Base-by-base conservation (phyloP, 129 eudicot species). In the Flaveria sonorensis region DNA sequence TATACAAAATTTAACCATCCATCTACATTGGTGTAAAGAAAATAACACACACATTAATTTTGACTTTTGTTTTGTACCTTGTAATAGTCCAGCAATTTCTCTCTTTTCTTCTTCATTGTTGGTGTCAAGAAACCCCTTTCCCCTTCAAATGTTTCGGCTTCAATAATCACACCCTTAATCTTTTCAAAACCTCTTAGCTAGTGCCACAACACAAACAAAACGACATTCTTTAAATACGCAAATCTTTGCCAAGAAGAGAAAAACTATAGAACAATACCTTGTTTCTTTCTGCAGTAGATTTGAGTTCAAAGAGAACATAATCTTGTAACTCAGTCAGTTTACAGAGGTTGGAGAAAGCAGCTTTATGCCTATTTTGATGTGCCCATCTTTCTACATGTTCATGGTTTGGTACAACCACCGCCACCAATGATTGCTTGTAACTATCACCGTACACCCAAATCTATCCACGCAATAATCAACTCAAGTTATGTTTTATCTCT, bases 361-460 rank as follows among this genome's bases (percentile, higher is more conserved):
- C 82, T 39, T 19, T 80, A 71, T 81, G 77, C 52, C 90, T 89
- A 26, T 86, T 91, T 72, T 82, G 52, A 53, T 81, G 72, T 3
- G 89, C 97, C 99, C 99, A 95, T 72, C 74, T 91, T 72, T 65
- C 73, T 52, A 85, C 77, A 70, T 88, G 78, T 32, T 88, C 94
- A 79, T 89, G 85, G 73, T 86, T 77, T n/a, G 89, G 96, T 52
- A 89, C 92, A 3, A 91, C 96, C 10, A 91, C 97, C 7, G 99
- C 93, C 21, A 91, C 92, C 78, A 95, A 83, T 82, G 82, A 81
- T 4, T 96, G 92, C 89, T 91, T 95, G 85, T 83, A 91, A 84
- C 96, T 84, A 72, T 95, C 88, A 26, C 97, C 99, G 19, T 89
- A 89, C 10, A 91, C 96, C 99, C 99, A 91, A 24, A 95, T 95